Conservation (phyloP, 257 asterid genomes). For the Leptodermis oblonga region DNA sequence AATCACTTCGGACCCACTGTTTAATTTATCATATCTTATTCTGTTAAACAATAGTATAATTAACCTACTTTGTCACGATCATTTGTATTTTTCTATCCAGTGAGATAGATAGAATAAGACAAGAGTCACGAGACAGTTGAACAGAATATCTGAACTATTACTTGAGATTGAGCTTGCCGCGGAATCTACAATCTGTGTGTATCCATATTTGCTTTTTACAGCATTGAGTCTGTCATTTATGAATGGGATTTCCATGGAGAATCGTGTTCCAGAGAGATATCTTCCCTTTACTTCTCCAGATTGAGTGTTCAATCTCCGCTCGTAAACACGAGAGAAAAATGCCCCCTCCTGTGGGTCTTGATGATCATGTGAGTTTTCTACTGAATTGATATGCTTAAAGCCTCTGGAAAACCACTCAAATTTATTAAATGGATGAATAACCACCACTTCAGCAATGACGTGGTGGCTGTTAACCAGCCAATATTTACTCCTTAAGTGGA, state of each 20-base stretch:
- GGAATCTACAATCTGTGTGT: slow-evolving; percentile 40
- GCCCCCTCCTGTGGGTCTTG: slow-evolving; percentile 21
- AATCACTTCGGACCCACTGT: too few species aligned
- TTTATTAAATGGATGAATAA: too few species aligned
- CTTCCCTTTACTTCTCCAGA: slow-evolving; percentile 47
- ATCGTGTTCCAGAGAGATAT: slow-evolving; percentile 39
- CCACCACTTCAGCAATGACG: too few species aligned
- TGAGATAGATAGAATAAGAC: too few species aligned
- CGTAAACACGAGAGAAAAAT: slow-evolving; percentile 39
- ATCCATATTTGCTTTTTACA: slow-evolving; percentile 38
- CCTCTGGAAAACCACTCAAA: slow-evolving; percentile 53
- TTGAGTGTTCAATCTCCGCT: slow-evolving; percentile 60
- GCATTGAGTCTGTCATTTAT: slow-evolving; percentile 46
- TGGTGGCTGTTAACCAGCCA: too few species aligned
- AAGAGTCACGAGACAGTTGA: too few species aligned
- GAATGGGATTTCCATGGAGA: slow-evolving; percentile 62
- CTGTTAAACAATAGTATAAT: too few species aligned
- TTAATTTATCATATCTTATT: too few species aligned
- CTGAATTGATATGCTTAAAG: slow-evolving; percentile 22
- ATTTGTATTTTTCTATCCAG: too few species aligned
- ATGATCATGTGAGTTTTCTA: slow-evolving; percentile 11
- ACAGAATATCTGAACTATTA: too few species aligned
- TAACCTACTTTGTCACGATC: too few species aligned
- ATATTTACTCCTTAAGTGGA: too few species aligned
- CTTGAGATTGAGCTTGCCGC: slow-evolving; percentile 51